A percentile compares a stretch with the other conserved stretches of the same genome.
Evolutionary conservation across 345 rosid genomes (phyloP).

Genomic region (Heritiera fomes): DNA sequence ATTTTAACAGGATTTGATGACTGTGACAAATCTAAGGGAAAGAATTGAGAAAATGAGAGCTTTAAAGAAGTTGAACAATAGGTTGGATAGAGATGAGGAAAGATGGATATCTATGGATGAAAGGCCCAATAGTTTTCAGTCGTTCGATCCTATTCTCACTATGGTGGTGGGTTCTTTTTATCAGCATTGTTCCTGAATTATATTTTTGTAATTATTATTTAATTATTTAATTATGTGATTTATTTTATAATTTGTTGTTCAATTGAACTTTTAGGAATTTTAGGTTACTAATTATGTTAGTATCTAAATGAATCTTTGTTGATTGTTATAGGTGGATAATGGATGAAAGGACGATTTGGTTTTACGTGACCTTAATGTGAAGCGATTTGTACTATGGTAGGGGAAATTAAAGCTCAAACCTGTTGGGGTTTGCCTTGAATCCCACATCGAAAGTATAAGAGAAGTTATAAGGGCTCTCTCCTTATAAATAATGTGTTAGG

Average conservation of each 20-base stretch:
- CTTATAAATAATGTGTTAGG: too few relatives aligned
- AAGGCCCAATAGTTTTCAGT: constrained; percentile 95
- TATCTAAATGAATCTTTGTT: not conserved
- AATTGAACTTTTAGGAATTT: constrained; percentile 15
- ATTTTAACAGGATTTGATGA: too few relatives aligned
- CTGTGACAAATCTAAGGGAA: too few relatives aligned
- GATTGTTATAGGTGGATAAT: constrained; percentile 65
- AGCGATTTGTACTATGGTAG: constrained; percentile 84
- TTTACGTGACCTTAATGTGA: constrained; percentile 85
- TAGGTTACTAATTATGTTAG: not conserved
- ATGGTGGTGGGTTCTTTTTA: constrained; percentile 60
- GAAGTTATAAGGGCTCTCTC: too few relatives aligned
- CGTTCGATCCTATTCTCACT: constrained; percentile 89
- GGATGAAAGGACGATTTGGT: constrained; percentile 84
- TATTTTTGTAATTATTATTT: constrained; percentile 25
- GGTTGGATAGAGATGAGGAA: too few relatives aligned
- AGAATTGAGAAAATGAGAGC: too few relatives aligned
- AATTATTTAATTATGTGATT: constrained; percentile 31
- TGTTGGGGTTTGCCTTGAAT: too few relatives aligned
- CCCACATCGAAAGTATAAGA: too few relatives aligned
- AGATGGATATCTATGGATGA: constrained; percentile 86
- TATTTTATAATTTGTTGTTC: constrained; percentile 28
- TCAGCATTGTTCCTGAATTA: not conserved
- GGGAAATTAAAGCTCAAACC: constrained; percentile 90
- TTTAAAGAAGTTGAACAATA: too few relatives aligned